Percentiles rank a stretch among this genome's conserved stretches.
These are phyloP conservation scores for Myxozyma vanderwaltii DNA, from an alignment of 805 yeast genomes.

Conservation along the genomic window DNA sequence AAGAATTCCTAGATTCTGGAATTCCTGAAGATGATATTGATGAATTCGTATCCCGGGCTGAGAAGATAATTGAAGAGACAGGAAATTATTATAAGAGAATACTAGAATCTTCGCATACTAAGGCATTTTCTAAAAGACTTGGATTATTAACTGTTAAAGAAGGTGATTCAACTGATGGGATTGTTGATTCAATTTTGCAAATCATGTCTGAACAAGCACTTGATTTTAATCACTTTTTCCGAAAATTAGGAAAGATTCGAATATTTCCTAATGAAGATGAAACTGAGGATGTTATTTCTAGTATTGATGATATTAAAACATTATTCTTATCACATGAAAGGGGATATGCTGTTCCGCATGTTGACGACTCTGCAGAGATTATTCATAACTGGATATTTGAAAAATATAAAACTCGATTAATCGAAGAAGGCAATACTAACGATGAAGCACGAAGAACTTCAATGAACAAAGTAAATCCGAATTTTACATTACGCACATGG, in stretches of 20 bases:
- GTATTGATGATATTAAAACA: slow-evolving; percentile 23
- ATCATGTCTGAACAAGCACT: slow-evolving; percentile 62
- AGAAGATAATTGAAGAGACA: slow-evolving; percentile 60
- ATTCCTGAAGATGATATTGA: slow-evolving; percentile 55
- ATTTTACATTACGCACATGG: slow-evolving; percentile 83
- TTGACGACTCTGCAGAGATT: slow-evolving; percentile 47
- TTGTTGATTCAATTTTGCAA: slow-evolving; percentile 50
- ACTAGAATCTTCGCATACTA: slow-evolving; percentile 61
- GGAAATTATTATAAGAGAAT: slow-evolving; percentile 66
- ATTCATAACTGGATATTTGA: slow-evolving; percentile 56
- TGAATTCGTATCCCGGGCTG: slow-evolving; percentile 60
- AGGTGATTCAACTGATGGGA: slow-evolving; percentile 45
- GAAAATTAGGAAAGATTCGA: slow-evolving; percentile 55
- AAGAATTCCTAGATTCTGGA: slow-evolving; percentile 42
- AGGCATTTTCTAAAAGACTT: slow-evolving; percentile 61
- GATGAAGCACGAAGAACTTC: slow-evolving; percentile 47
- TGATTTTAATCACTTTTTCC: slow-evolving; percentile 81
- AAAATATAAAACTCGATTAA: slow-evolving; percentile 50
- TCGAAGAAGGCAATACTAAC: slow-evolving; percentile 43
- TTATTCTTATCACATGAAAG: slow-evolving; percentile 43
- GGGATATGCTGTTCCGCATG: slow-evolving; percentile 40
- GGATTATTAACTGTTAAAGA: slow-evolving; percentile 57
- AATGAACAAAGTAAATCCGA: slow-evolving; percentile 64
- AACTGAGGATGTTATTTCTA: slow-evolving; percentile 28
- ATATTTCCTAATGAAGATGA: slow-evolving; percentile 44